A percentile compares a stretch with the other conserved stretches of the same genome.
phyloP scores from a whole-genome alignment of 306 rosid species.

The Vicia sativa region DNA sequence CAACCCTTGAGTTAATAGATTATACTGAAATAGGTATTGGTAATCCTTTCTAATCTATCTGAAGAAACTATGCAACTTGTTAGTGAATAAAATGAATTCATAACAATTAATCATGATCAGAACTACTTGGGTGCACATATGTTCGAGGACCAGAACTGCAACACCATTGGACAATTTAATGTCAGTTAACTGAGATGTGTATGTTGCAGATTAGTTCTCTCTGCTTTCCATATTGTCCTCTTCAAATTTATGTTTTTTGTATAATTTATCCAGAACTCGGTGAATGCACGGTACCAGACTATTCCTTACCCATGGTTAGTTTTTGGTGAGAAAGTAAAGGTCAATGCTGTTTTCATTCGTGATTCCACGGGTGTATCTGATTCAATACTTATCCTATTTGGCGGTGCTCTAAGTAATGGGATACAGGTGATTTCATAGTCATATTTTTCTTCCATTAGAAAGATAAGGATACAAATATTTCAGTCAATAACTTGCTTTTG shows the following conservation, averaged over 20 bases:
- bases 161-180: slow-evolving; percentile 17
- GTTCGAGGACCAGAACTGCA: neutral
- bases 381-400: slow-evolving; percentile 83
- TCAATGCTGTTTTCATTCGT: slow-evolving; percentile 89
- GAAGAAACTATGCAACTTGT: slow-evolving; percentile 2
- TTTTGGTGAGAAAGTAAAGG: slow-evolving; percentile 92
- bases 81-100: neutral
- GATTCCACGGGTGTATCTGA: slow-evolving; percentile 97
- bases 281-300: slow-evolving; percentile 88
- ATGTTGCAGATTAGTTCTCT: slow-evolving; percentile 12
- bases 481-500: slow-evolving; percentile 12
- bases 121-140: slow-evolving; percentile 9
- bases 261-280: slow-evolving; percentile 77
- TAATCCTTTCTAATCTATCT: neutral
- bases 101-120: neutral
- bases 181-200: neutral
- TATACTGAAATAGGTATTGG: neutral
- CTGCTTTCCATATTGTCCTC: slow-evolving; percentile 11
- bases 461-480: slow-evolving; percentile 29
- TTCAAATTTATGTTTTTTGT: slow-evolving; percentile 11
- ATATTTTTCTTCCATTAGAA: slow-evolving; percentile 8
- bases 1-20: slow-evolving; percentile 3
- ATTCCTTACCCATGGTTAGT: slow-evolving; percentile 98
- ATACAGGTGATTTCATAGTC: slow-evolving; percentile 63
- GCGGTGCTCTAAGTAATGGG: slow-evolving; percentile 72